Percentiles rank a stretch among this genome's conserved stretches.
phyloP scores from a whole-genome alignment of 2,329 filamentous ascomycete genomes.

The Alternaria brassicae region DNA sequence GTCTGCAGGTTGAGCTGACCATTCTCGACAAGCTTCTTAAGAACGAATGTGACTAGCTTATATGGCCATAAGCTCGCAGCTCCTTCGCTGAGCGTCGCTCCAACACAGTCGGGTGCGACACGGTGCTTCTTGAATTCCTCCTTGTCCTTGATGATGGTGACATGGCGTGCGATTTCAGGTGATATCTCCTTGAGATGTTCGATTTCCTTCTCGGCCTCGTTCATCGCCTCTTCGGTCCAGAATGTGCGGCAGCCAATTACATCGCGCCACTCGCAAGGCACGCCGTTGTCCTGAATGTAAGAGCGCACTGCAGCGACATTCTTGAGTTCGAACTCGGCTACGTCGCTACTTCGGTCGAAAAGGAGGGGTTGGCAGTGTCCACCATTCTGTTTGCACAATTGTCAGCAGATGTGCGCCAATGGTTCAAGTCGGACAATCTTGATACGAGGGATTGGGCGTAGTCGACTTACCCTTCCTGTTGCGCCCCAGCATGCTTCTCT shows the following conservation, averaged over 20 bases:
- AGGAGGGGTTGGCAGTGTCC: slow-evolving; percentile 76
- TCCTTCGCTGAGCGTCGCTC: slow-evolving; percentile 68
- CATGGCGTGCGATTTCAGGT: slow-evolving; percentile 62
- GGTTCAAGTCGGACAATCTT: not conserved
- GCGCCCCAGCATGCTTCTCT: slow-evolving; percentile 82
- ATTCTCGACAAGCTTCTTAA: slow-evolving; percentile 64
- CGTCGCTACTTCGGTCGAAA: slow-evolving; percentile 65
- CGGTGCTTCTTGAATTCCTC: slow-evolving; percentile 61
- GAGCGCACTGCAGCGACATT: slow-evolving; percentile 68
- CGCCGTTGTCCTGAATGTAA: slow-evolving; percentile 63
- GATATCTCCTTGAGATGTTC: slow-evolving; percentile 57
- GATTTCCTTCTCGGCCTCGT: slow-evolving; percentile 60
- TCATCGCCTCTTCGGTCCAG: slow-evolving; percentile 64
- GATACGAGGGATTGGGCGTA: not conserved
- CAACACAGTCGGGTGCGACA: slow-evolving; percentile 57
- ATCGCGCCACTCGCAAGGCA: slow-evolving; percentile 74
- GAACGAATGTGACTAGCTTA: slow-evolving; percentile 76
- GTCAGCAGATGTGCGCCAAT: slow-evolving; percentile 10
- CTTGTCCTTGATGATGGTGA: slow-evolving; percentile 51
- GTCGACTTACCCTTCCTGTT: slow-evolving; percentile 72
- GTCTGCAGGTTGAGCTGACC: slow-evolving; percentile 75
- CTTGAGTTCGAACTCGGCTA: slow-evolving; percentile 74
- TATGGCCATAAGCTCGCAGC: slow-evolving; percentile 83
- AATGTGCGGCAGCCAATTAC: slow-evolving; percentile 70
- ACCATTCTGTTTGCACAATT: slow-evolving; percentile 51